A percentile compares a stretch with the other conserved stretches of the same genome.
These are phyloP conservation scores for Coffea canephora DNA, from an alignment of 257 asterid species.

Conservation along the genomic window DNA sequence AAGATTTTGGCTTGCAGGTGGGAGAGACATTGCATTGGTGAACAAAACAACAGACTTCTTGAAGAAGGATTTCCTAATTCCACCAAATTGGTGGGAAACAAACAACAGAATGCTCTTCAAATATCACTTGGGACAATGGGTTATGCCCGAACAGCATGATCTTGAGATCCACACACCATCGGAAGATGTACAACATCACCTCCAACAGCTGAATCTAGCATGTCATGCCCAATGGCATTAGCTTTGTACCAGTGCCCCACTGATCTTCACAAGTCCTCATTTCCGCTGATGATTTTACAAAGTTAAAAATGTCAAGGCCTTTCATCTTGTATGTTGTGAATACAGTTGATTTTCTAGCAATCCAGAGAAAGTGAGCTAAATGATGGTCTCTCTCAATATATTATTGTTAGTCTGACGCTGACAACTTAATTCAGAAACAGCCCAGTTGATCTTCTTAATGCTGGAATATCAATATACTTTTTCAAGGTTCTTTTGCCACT, in stretches of 20 bases:
- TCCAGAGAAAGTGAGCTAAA: too few relatives aligned
- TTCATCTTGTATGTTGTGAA: too few relatives aligned
- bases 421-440: too few relatives aligned
- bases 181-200: not conserved
- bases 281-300: not conserved
- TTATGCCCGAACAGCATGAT: slow-evolving; percentile 3
- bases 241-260: too few relatives aligned
- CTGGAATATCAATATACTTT: too few relatives aligned
- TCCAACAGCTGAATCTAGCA: not conserved
- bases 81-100: slow-evolving; percentile 11
- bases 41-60: slow-evolving; percentile 26
- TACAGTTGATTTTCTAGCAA: not conserved
- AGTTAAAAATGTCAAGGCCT: too few relatives aligned
- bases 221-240: not conserved
- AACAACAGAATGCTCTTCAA: not conserved
- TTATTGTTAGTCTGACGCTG: too few relatives aligned
- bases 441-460: too few relatives aligned
- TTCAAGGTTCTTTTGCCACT: too few relatives aligned
- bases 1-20: slow-evolving; percentile 13
- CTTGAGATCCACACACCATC: not conserved
- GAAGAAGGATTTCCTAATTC: slow-evolving; percentile 5
- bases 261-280: not conserved
- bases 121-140: not conserved
- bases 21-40: slow-evolving; percentile 24
- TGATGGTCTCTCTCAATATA: too few relatives aligned